Percentiles rank a stretch among this genome's conserved stretches.
Conservation (phyloP, 306 rosid genomes). For the Cicer bijugum region DNA sequence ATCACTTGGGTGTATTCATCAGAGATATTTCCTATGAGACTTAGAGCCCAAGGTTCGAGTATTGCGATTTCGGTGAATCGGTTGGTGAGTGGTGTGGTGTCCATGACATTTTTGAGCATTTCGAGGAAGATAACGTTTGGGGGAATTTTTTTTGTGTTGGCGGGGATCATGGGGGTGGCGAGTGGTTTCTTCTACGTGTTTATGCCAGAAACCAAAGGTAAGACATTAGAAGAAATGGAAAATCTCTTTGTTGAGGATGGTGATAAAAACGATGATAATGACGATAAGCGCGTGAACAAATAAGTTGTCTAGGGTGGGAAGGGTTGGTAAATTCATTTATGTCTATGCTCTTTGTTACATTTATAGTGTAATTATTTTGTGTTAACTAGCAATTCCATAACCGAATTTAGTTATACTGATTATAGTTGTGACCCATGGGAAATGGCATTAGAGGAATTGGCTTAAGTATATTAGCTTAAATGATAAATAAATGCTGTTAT, state of each 20-base stretch:
- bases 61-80: constrained; percentile 74
- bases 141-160: constrained; percentile 58
- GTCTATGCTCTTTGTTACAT: background rate
- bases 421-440: background rate
- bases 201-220: constrained; percentile 63
- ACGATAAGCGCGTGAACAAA: background rate
- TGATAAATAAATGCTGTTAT: too few relatives aligned
- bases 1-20: constrained; percentile 79
- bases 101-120: constrained; percentile 70
- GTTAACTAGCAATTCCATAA: constrained; percentile 6
- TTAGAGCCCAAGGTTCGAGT: constrained; percentile 81
- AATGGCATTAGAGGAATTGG: too few relatives aligned
- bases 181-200: constrained; percentile 53
- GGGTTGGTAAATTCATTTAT: background rate
- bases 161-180: constrained; percentile 65
- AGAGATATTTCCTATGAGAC: constrained; percentile 67
- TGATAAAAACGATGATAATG: background rate
- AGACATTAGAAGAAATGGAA: constrained; percentile 51
- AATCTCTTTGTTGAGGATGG: constrained; percentile 39
- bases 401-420: background rate
- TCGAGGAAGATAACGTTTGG: constrained; percentile 64
- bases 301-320: background rate
- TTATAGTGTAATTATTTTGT: background rate
- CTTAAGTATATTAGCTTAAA: too few relatives aligned
- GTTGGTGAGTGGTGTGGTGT: constrained; percentile 70